Evolutionary conservation across 2,329 filamentous ascomycete species (phyloP).

Genomic region (Lachnellula suecica): DNA sequence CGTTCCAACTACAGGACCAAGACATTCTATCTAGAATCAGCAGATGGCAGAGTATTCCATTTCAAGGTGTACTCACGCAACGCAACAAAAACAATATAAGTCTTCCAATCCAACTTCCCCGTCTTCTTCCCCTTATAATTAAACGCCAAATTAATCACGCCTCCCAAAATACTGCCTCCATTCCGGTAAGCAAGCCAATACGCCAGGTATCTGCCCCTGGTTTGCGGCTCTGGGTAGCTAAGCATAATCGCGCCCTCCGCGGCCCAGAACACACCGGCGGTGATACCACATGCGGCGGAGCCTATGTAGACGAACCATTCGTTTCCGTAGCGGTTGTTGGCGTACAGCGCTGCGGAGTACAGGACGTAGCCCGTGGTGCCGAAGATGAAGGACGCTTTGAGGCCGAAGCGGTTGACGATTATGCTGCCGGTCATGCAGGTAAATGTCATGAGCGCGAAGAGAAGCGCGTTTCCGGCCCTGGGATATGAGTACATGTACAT

Average conservation of each 20-base stretch:
- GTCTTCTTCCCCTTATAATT: slow-evolving; percentile 34
- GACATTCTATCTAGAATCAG: slow-evolving; percentile 31
- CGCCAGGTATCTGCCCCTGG: slow-evolving; percentile 23
- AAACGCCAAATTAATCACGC: slow-evolving; percentile 48
- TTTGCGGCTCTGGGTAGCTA: slow-evolving; percentile 36
- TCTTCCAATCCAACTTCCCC: slow-evolving; percentile 39
- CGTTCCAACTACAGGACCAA: slow-evolving; percentile 42
- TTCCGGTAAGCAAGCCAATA: slow-evolving; percentile 42
- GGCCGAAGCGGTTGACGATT: slow-evolving; percentile 36
- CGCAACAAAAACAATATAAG: slow-evolving; percentile 46
- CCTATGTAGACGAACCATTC: slow-evolving; percentile 41
- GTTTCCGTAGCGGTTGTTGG: slow-evolving; percentile 38
- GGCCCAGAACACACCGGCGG: slow-evolving; percentile 41
- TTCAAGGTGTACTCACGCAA: slow-evolving; percentile 32
- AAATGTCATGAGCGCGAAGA: slow-evolving; percentile 43
- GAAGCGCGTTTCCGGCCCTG: slow-evolving; percentile 45
- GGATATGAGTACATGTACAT: slow-evolving; percentile 14
- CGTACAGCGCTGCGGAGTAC: slow-evolving; percentile 39
- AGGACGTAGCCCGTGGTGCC: slow-evolving; percentile 41
- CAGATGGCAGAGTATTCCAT: too few species aligned
- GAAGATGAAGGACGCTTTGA: slow-evolving; percentile 38
- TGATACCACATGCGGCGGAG: slow-evolving; percentile 37
- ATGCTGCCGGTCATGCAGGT: slow-evolving; percentile 40
- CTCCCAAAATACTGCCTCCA: slow-evolving; percentile 42
- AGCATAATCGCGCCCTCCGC: slow-evolving; percentile 41